phyloP scores from a whole-genome alignment of 75 land plant species.

The Ceratopteris richardii region DNA sequence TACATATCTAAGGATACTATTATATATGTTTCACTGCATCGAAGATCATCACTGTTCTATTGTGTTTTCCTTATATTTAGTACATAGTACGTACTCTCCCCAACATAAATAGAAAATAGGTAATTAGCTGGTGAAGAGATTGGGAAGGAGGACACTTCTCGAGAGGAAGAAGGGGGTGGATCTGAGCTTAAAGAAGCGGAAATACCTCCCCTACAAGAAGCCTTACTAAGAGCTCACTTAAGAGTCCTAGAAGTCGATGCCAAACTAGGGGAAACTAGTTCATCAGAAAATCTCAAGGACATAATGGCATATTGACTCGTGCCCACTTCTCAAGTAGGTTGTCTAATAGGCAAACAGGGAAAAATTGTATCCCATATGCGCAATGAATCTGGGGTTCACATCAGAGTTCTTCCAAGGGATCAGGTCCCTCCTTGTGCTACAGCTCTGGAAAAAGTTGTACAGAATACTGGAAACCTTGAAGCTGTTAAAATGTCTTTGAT shows the following conservation, averaged over 20 bases:
- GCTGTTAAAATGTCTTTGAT: too few species aligned
- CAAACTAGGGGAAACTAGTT: constrained; percentile 2
- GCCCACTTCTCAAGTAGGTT: constrained; percentile 35
- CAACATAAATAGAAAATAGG: too few species aligned
- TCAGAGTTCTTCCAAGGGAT: constrained; percentile 43
- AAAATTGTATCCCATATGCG: constrained; percentile 50
- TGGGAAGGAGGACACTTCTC: constrained; percentile 1
- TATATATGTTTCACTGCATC: too few species aligned
- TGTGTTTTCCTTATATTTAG: too few species aligned
- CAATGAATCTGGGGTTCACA: constrained; percentile 33
- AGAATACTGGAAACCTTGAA: too few species aligned
- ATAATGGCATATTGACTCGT: constrained; percentile 37
- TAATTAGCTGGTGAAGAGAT: background rate
- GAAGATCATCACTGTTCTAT: too few species aligned
- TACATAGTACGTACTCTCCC: too few species aligned
- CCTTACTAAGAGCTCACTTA: constrained; percentile 41
- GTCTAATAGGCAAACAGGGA: constrained; percentile 57
- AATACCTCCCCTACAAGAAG: constrained; percentile 48
- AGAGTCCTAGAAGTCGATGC: constrained; percentile 42
- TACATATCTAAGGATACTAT: too few species aligned
- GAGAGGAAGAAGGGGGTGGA: too few species aligned
- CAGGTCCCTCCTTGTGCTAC: constrained; percentile 26
- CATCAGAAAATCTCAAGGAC: background rate
- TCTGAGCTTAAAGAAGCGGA: constrained; percentile 4
- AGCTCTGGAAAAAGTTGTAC: constrained; percentile 39